A percentile compares a stretch with the other conserved stretches of the same genome.
phyloP scores from a whole-genome alignment of 1,284 basidiomycete genomes.

The Anthracocystis walkeri region DNA sequence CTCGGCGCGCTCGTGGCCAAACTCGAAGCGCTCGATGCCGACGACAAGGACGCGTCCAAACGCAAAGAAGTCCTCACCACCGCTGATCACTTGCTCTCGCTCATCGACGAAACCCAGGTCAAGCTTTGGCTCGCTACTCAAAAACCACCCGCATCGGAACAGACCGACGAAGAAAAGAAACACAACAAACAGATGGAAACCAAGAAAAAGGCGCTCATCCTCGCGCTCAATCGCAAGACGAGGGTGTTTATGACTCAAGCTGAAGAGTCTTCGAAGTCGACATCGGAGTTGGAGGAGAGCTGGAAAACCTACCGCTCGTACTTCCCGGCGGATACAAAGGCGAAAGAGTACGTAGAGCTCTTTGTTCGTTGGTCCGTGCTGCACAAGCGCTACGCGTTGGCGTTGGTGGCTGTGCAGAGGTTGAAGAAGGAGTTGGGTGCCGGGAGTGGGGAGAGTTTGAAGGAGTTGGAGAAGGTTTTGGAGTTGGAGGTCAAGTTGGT shows the following conservation, averaged over 20 bases:
- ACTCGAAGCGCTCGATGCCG: slow-evolving; percentile 56
- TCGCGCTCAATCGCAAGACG: slow-evolving; percentile 63
- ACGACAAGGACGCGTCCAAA: slow-evolving; percentile 39
- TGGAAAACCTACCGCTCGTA: slow-evolving; percentile 55
- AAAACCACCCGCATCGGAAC: slow-evolving; percentile 57
- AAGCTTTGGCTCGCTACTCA: slow-evolving; percentile 63
- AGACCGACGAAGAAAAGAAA: slow-evolving; percentile 63
- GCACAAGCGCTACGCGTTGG: slow-evolving; percentile 58
- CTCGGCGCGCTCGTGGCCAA: slow-evolving; percentile 63
- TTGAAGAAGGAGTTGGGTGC: slow-evolving; percentile 63
- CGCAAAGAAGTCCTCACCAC: slow-evolving; percentile 51
- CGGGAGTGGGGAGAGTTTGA: slow-evolving; percentile 47
- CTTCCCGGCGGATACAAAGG: slow-evolving; percentile 51
- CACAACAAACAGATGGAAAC: slow-evolving; percentile 61
- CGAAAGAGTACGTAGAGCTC: slow-evolving; percentile 59
- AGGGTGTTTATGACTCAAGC: slow-evolving; percentile 49
- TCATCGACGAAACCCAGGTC: slow-evolving; percentile 62
- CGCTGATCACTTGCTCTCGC: slow-evolving; percentile 55
- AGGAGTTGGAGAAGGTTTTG: slow-evolving; percentile 56
- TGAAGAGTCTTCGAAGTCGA: slow-evolving; percentile 15
- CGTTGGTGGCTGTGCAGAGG: slow-evolving; percentile 59
- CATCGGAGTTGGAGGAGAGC: slow-evolving; percentile 35
- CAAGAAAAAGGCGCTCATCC: slow-evolving; percentile 61
- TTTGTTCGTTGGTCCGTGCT: slow-evolving; percentile 58
- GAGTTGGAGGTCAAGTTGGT: slow-evolving; percentile 54